phyloP scores from a whole-genome alignment of 495 filamentous ascomycete genomes.

The Aspergillus incahuasiensis region DNA sequence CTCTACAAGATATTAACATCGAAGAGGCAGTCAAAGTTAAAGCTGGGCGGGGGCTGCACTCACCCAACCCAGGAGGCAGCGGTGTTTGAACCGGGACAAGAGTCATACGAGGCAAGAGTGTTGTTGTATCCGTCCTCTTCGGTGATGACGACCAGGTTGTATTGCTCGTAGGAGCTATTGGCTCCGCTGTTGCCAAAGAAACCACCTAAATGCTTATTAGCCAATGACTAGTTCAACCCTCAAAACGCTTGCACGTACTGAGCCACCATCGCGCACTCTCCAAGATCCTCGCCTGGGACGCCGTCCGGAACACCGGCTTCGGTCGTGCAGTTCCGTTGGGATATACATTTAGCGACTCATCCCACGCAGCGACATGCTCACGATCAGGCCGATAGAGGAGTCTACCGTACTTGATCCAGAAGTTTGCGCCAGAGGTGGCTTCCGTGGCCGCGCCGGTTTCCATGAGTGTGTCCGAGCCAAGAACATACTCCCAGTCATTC shows the following conservation, averaged over 20 bases:
- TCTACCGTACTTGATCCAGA: constrained; percentile 53
- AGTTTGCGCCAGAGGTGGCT: constrained; percentile 42
- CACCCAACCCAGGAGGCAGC: no score
- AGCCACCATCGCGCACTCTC: constrained; percentile 44
- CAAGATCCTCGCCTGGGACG: constrained; percentile 44
- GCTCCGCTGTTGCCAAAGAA: constrained; percentile 36
- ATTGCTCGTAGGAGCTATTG: constrained; percentile 33
- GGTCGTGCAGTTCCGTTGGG: constrained; percentile 41
- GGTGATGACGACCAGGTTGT: constrained; percentile 43
- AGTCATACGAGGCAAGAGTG: constrained; percentile 42
- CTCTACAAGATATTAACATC: constrained; percentile 10
- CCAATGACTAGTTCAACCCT: no score
- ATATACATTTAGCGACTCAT: constrained; percentile 36
- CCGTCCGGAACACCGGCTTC: constrained; percentile 47
- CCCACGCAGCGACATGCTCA: constrained; percentile 36
- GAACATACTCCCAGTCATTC: constrained; percentile 46
- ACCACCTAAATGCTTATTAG: constrained; percentile 20
- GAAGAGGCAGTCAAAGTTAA: no score
- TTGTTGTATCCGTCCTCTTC: constrained; percentile 46
- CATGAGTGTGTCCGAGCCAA: constrained; percentile 40
- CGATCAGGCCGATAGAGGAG: constrained; percentile 41
- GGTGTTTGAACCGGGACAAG: constrained; percentile 24
- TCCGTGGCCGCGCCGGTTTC: constrained; percentile 48
- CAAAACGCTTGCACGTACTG: constrained; percentile 28
- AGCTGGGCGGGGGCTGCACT: no score